Percentiles rank a stretch among this genome's conserved stretches.
phyloP scores from a whole-genome alignment of 2,329 filamentous ascomycete species.

The Sarocladium oryzae region DNA sequence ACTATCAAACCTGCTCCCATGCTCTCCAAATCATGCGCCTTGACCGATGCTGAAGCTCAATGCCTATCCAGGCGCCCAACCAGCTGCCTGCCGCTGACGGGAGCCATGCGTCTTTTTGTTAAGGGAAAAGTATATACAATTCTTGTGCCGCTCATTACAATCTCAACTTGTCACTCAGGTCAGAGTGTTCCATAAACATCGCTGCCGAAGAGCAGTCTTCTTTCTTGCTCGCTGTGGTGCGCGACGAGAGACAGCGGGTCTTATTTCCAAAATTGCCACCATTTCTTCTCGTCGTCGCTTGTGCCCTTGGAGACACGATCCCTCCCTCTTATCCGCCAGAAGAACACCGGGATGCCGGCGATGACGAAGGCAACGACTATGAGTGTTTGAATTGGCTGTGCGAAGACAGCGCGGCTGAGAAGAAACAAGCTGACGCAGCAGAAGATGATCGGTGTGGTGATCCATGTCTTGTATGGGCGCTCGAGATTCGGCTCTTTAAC shows the following conservation, averaged over 20 bases:
- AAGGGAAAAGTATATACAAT: conserved; percentile 7
- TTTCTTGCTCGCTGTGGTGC: no score
- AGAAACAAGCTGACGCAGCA: conserved; percentile 96
- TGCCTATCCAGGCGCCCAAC: neutral
- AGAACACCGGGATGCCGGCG: conserved; percentile 81
- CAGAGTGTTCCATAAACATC: no score
- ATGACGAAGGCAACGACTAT: conserved; percentile 81
- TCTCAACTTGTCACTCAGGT: no score
- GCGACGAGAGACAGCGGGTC: no score
- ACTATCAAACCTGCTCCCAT: neutral
- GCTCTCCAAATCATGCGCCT: neutral
- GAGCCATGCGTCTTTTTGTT: neutral
- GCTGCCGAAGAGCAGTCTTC: no score
- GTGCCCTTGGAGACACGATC: conserved; percentile 41
- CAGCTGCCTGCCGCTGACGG: neutral
- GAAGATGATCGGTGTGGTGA: conserved; percentile 93
- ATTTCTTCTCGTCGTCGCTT: conserved; percentile 27
- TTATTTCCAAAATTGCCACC: conserved; percentile 57
- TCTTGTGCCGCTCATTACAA: no score
- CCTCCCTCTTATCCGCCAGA: conserved; percentile 69
- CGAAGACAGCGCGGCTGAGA: conserved; percentile 80
- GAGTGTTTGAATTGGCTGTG: conserved; percentile 82
- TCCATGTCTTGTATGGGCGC: conserved; percentile 92
- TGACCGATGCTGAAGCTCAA: neutral
- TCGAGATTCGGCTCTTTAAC: conserved; percentile 84